A percentile compares a stretch with the other conserved stretches of the same genome.
These are phyloP conservation scores for Leptosphaerulina australis DNA, from an alignment of 2,329 filamentous ascomycete genomes.

Conservation along the genomic window DNA sequence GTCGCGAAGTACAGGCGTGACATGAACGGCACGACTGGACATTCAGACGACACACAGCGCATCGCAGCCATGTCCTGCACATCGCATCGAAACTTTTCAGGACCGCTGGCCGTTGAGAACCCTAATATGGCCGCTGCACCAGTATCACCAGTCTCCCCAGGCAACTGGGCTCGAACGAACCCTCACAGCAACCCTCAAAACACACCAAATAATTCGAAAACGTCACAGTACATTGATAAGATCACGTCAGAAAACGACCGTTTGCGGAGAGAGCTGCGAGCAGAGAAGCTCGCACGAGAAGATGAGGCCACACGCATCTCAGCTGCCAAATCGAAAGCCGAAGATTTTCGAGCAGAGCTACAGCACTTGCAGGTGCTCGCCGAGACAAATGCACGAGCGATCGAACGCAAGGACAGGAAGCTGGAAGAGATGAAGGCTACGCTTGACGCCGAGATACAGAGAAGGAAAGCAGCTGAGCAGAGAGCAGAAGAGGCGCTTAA, in stretches of 20 bases:
- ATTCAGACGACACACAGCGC: conserved; percentile 29
- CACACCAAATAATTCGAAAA: conserved; percentile 42
- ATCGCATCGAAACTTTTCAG: conserved; percentile 38
- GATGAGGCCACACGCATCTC: conserved; percentile 73
- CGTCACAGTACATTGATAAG: conserved; percentile 67
- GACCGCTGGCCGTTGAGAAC: conserved; percentile 42
- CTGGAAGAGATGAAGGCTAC: conserved; percentile 70
- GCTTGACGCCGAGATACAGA: conserved; percentile 68
- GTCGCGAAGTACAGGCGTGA: conserved; percentile 29
- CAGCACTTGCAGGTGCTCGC: conserved; percentile 72
- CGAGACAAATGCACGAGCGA: conserved; percentile 71
- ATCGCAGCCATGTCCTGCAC: conserved; percentile 39
- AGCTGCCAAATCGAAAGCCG: conserved; percentile 73
- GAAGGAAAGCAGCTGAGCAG: conserved; percentile 64
- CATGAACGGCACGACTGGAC: conserved; percentile 36
- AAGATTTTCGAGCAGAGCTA: conserved; percentile 70
- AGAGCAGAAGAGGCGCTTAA: conserved; percentile 66
- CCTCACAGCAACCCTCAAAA: conserved; percentile 34
- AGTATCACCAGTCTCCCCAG: conserved; percentile 21
- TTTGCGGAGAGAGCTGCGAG: conserved; percentile 68
- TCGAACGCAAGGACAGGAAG: conserved; percentile 75
- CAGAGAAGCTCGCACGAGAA: conserved; percentile 60
- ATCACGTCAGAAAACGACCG: conserved; percentile 81
- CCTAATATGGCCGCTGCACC: conserved; percentile 32
- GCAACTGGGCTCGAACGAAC: conserved; percentile 37